Base-by-base conservation (phyloP, 441 rosid species). In the Adansonia grandidieri region DNA sequence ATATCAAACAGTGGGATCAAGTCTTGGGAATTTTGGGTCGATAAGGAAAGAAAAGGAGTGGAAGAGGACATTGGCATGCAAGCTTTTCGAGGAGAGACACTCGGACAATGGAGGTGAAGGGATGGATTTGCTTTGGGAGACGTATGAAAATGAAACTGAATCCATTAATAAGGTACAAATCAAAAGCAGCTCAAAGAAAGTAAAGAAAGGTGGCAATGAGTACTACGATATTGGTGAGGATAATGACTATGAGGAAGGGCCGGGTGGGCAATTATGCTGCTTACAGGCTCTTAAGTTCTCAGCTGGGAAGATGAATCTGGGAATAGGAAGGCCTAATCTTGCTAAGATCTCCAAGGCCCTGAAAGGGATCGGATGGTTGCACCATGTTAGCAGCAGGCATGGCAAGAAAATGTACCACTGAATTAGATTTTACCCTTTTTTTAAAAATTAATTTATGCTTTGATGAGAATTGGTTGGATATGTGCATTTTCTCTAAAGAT, bases 51-150 rank as follows among this genome's bases (percentile, higher is more conserved):
- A 91, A 50, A 96, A 91, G 74, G 99, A 96, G 82, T 92, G 98
- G 98, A 93, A 89, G 73, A 90, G 97, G 84, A 96, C 99, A 40
- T 71, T 96, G 64, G 98, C 99, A 2, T 89, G 98, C 85, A 93
- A 93, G 87, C 89, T 93, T 5, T 93, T 91, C 32, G 97, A 96
- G 75, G 98, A 96, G 86, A 86, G 98, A 76, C 93, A 64, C 81
- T 85, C 17, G 8, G 42, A 37, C 42, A 37, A 37, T 37, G 42
- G 42, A 37, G 42, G 17, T n/a, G 96, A 93, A 82, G 96, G 95
- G 11, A 96, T 96, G 99, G 99, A 96, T 71, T 82, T 85, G 84
- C 89, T 93, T 14, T 96, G 99, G 99, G 98, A 96, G 86, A 84
- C 95, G 14, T 89, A 91, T 32, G 67, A 63, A 28, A 62, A 42